Evolutionary conservation across 2,329 filamentous ascomycete species (phyloP), one percentile per base, ranked within the genome.

Genomic region (Sclerotinia subarctica): DNA sequence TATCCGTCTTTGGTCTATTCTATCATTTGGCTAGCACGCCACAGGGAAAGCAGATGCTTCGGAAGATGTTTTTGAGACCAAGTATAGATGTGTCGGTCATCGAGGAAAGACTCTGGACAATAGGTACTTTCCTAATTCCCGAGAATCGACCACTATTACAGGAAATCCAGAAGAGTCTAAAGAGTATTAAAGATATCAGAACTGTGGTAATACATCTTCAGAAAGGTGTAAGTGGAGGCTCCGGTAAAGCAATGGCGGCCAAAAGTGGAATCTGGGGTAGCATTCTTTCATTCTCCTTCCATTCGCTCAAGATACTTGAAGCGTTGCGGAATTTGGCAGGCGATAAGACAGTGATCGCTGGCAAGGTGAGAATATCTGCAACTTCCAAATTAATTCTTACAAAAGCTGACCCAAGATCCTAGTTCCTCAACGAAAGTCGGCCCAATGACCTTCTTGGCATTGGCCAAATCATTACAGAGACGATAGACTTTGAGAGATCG

Each of bases 1-100:
- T 95, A 1, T 98, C 92, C 0, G 80, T 97, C 0, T 97, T 91
- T 77, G 94, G 92, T 0, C 81, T 98, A 0, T 96, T 97, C 70
- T 87, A 90, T 68, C 83, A 87, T 67, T 81, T 95, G 42, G 88
- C 90, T 35, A 85, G 85, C 67, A 97, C 93, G 4, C 85, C 90
- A 0, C 93, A 97, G 77, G 95, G 95, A 0, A 92, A 88, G 73
- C 76, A 81, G 35, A 84, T 85, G 54, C 82, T 99, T 6, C 89
- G 91, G n/a, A 89, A 92, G 73, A 85, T 91, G 64, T 95, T 99
- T 72, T 80, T 97, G 10, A 88, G 91, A 0, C 95, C 95, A 29
- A 92, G 88, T 42, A 81, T 89, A 35, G 85, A 95, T 69, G 76
- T 91, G 0, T 78, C 82, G 0, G 74, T 89, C 6, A 95, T 99